Conservation (phyloP, 345 rosid genomes). For the Lagerstroemia speciosa region DNA sequence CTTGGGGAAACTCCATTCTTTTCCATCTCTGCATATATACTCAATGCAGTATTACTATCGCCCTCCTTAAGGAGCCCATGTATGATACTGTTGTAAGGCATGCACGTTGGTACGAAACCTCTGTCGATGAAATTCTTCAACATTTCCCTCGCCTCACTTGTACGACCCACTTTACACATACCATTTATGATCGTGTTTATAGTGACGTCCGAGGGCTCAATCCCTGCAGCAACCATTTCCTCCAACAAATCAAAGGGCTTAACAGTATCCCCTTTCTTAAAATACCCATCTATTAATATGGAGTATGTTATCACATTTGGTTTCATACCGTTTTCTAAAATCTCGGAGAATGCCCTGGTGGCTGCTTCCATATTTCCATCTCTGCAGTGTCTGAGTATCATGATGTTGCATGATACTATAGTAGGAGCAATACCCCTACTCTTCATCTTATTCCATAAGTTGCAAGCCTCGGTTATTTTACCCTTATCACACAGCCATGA, state of each 20-base stretch:
- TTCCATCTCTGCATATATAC: conserved; percentile 43
- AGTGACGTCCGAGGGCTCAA: conserved; percentile 45
- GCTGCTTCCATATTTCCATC: conserved; percentile 40
- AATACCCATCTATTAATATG: conserved; percentile 56
- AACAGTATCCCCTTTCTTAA: conserved; percentile 34
- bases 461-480: conserved; percentile 44
- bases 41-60: conserved; percentile 36
- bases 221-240: conserved; percentile 36
- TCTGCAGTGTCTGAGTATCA: conserved; percentile 52
- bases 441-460: conserved; percentile 52
- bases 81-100: conserved; percentile 53
- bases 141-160: conserved; percentile 42
- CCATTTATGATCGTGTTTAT: conserved; percentile 50
- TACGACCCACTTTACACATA: conserved; percentile 50
- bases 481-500: conserved; percentile 45
- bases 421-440: conserved; percentile 31
- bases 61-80: conserved; percentile 64
- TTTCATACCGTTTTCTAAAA: conserved; percentile 41
- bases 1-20: conserved; percentile 46
- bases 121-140: conserved; percentile 35
- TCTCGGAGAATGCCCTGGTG: conserved; percentile 28
- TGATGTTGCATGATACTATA: conserved; percentile 48
- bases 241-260: conserved; percentile 41
- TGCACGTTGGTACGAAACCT: conserved; percentile 38
- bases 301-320: conserved; percentile 56